Evolutionary conservation across 495 filamentous ascomycete genomes (phyloP), one percentile per base, ranked within the genome.

Genomic region (Annulohypoxylon maeteangense): DNA sequence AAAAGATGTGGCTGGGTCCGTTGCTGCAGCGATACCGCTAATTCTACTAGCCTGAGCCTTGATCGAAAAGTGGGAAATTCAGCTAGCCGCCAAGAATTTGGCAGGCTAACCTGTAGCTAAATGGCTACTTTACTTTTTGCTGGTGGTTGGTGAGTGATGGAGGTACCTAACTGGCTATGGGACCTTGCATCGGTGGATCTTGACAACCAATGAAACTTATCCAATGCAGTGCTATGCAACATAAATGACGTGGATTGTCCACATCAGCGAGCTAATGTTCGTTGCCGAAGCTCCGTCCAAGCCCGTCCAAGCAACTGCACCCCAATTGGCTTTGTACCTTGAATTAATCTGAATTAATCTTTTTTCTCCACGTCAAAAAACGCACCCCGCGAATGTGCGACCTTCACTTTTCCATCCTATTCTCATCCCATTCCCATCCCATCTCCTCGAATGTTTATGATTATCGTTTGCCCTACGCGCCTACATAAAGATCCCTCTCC

Each of bases 1-100:
- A 78, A 76, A 77, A 76, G 65, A 74, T 76, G 75, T 78, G 75
- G 75, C 75, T 78, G 75, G 75, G 64, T 48, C 47, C 44, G 75
- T 78, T 78, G 75, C 74, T 62, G 56, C 61, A 67, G 67, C 34
- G 71, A 78, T 74, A 62, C 51, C 22, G 14, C 63, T 44, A 73
- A 54, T 63, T 48, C 25, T 18, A 44, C 16, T 44, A 44, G 40
- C 40, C 8, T 3, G 20, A 67, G 55, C 61, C 70, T 50, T 54
- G 58, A 40, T 51, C 12, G 38, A 32, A 48, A 48, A 32, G 14
- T 58, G 47, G 68, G 68, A 47, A 10, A 42, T 42, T 34, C 38
- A 44, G 50, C 61, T 54, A 56, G 1, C 59, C 53, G 62, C 67
- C 67, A 74, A 76, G 64, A 48, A 58, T 62, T 36, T 40, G 60